phyloP scores from a whole-genome alignment of 106 monocot genomes.

The Xerophyta viscosa region DNA sequence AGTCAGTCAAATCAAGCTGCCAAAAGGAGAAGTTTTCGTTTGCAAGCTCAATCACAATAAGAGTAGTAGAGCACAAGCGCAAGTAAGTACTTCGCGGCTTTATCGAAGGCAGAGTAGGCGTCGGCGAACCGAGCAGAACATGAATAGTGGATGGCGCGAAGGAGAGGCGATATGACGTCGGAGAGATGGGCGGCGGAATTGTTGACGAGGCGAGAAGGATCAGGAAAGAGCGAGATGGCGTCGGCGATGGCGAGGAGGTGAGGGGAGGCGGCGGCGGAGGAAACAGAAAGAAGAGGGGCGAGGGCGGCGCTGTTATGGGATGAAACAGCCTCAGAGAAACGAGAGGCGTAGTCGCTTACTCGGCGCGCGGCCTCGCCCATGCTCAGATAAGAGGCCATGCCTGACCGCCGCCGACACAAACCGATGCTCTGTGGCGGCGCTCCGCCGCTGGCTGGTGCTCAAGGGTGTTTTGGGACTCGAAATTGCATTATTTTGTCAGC shows the following conservation, averaged over 20 bases:
- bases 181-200: no score
- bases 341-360: conserved; percentile 47
- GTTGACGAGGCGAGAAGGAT: no score
- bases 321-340: conserved; percentile 48
- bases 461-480: no score
- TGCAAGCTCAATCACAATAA: background rate
- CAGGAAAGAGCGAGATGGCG: no score
- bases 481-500: no score
- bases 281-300: conserved; percentile 55
- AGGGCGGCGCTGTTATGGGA: conserved; percentile 57
- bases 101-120: conserved; percentile 45
- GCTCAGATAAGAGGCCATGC: conserved; percentile 41
- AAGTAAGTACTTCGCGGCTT: conserved; percentile 34
- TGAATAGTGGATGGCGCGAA: conserved; percentile 37
- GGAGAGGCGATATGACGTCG: conserved; percentile 27
- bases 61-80: background rate
- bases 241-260: conserved; percentile 52
- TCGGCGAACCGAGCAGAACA: conserved; percentile 38
- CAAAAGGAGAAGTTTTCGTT: no score
- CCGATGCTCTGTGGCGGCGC: no score
- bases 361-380: conserved; percentile 77
- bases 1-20: no score
- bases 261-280: conserved; percentile 38
- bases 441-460: no score
- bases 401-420: no score